These are phyloP conservation scores for Chenopodium berlandieri DNA, from an alignment of 148 eudicot species.

Conservation along the genomic window DNA sequence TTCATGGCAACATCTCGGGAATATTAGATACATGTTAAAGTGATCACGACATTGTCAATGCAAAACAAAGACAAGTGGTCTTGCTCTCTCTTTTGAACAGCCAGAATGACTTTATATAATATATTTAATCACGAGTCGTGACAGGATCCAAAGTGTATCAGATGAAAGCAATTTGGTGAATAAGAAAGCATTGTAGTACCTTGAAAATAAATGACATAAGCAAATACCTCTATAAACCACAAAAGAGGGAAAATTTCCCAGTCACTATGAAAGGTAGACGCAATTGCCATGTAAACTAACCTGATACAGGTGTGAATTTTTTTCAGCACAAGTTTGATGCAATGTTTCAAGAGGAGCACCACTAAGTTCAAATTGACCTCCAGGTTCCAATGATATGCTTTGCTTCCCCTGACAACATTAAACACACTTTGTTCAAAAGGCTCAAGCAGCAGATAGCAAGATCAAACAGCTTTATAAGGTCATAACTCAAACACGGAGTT, in stretches of 20 bases:
- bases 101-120: not conserved
- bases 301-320: constrained; percentile 98
- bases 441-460: constrained; percentile 13
- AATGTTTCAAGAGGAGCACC: constrained; percentile 98
- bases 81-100: not conserved
- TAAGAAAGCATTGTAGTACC: not conserved
- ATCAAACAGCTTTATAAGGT: constrained; percentile 2
- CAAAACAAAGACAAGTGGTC: not conserved
- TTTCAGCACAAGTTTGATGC: constrained; percentile 99
- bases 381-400: constrained; percentile 95
- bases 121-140: not conserved
- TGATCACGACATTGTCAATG: not conserved
- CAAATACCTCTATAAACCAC: not conserved
- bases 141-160: not conserved
- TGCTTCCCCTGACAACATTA: constrained; percentile 64
- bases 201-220: not conserved
- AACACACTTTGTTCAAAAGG: not conserved
- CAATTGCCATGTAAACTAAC: constrained; percentile 30
- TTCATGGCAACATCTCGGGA: not conserved
- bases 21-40: not conserved
- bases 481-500: not conserved
- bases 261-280: not conserved
- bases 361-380: constrained; percentile 99
- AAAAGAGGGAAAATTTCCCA: not conserved
- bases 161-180: not conserved